Base-by-base conservation (phyloP, 2,329 filamentous ascomycete species). In the Apiospora kogelbergensis region DNA sequence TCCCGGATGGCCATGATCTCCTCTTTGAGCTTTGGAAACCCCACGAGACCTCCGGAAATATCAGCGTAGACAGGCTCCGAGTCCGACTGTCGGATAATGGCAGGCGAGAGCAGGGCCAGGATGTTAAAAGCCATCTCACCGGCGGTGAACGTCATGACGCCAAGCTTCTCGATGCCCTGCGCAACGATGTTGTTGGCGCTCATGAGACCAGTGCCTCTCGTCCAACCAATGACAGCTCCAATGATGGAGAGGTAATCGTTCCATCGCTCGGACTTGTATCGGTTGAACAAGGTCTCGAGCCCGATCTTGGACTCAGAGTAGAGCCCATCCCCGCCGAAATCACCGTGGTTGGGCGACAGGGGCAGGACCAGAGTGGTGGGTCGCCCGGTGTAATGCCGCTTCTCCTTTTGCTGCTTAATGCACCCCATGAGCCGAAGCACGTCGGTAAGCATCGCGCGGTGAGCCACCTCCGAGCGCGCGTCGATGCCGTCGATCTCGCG, bases 71-170 rank as follows among this genome's bases (percentile, higher is more conserved):
- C 7, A 3, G 48, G 48, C 48, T 57, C 48, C 26, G 46, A 17
- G 24, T 30, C 46, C 24, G 46, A 15, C 1, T 53, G 96, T 96
- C 82, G 95, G 98, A 69, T 98, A 94, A 15, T 96, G 96, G 96
- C 98, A 93, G 53, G 89, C 0, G 94, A 92, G 95, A 99, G 97
- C 66, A 99, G 88, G 74, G 95, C 95, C 63, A 99, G 89, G 73
- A 99, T 83, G 83, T 99, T 99, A 87, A 99, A 99, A 15, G 96
- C 96, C 96, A 99, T 99, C 82, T 99, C 96, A 80, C 97, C 94
- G 83, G 98, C 95, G 11, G 95, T 98, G 86, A 99, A 99, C 4
- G 96, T 99, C 76, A 95, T 94, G 30, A 98, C 96, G 76, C 96
- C 96, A 73, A 97, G 95, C 76, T 93, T 93, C 85, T 99, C 96